A percentile compares a stretch with the other conserved stretches of the same genome.
Conservation (phyloP, 2,329 filamentous ascomycete species). For the Sclerotinia glacialis region DNA sequence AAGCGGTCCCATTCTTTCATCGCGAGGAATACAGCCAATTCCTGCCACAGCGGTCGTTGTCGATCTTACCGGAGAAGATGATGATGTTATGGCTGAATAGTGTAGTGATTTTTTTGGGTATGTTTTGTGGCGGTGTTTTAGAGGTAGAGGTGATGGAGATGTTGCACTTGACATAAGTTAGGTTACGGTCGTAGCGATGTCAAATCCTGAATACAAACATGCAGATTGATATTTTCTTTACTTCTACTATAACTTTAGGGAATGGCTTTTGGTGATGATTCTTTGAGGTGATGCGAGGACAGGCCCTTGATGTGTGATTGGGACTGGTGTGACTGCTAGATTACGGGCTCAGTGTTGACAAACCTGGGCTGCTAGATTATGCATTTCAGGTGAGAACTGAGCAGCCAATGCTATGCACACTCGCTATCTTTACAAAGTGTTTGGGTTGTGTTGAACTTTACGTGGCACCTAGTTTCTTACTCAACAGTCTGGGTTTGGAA, state of each 20-base stretch:
- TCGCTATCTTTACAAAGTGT: neutral
- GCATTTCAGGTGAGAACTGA: neutral
- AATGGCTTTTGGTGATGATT: neutral
- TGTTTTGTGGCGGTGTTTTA: neutral
- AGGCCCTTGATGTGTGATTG: neutral
- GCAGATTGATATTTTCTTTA: neutral
- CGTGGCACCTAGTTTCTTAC: no score
- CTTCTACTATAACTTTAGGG: no score
- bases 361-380: accelerated
- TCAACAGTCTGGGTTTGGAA: no score
- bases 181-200: neutral
- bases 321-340: no score
- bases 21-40: neutral
- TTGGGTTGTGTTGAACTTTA: no score
- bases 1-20: no score
- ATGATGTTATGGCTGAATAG: neutral
- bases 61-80: neutral
- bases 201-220: neutral
- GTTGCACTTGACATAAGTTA: neutral
- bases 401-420: accelerated
- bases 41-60: neutral
- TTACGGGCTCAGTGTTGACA: neutral
- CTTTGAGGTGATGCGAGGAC: neutral
- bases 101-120: neutral
- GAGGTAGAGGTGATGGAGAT: neutral